Evolutionary conservation across 2,329 filamentous ascomycete genomes (phyloP).

Genomic region (Cercospora beticola): DNA sequence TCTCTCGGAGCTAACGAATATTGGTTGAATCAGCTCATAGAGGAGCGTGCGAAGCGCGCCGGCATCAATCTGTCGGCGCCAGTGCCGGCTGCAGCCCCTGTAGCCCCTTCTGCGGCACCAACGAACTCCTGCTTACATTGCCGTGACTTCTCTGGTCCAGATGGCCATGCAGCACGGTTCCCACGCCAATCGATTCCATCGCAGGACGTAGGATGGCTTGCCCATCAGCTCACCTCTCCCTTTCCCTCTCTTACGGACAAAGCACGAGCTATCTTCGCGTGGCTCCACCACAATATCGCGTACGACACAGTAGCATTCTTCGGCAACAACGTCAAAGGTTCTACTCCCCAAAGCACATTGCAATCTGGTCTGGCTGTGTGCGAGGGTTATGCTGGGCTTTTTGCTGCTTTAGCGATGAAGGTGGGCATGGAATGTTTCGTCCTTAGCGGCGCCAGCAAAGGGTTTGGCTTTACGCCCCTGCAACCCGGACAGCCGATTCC

Average conservation of each 20-base stretch:
- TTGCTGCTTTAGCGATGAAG: slow-evolving; percentile 71
- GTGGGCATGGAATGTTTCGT: slow-evolving; percentile 77
- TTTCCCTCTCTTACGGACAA: slow-evolving; percentile 91
- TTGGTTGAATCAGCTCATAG: slow-evolving; percentile 14
- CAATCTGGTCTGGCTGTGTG: slow-evolving; percentile 81
- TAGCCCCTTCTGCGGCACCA: slow-evolving; percentile 14
- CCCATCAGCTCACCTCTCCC: slow-evolving; percentile 71
- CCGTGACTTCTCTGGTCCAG: slow-evolving; percentile 81
- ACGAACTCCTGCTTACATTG: slow-evolving; percentile 68
- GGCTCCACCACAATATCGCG: slow-evolving; percentile 89
- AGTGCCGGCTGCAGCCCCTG: slow-evolving; percentile 7
- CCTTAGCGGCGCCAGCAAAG: slow-evolving; percentile 80
- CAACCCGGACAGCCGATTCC: slow-evolving; percentile 66
- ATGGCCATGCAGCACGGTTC: slow-evolving; percentile 73
- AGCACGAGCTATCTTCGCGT: slow-evolving; percentile 87
- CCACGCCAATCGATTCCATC: slow-evolving; percentile 72
- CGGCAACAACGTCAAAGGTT: slow-evolving; percentile 63
- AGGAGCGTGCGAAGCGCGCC: slow-evolving; percentile 13
- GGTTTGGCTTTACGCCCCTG: slow-evolving; percentile 68
- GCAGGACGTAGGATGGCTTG: slow-evolving; percentile 67
- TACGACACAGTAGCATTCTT: slow-evolving; percentile 85
- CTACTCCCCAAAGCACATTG: slow-evolving; percentile 71
- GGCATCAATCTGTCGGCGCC: slow-evolving; percentile 16
- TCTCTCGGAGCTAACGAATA: slow-evolving; percentile 20
- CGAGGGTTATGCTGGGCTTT: slow-evolving; percentile 84